Evolutionary conservation across 176 grass and related monocot genomes (phyloP), one percentile per base, ranked within the genome.

Genomic region (Hyparrhenia diplandra): DNA sequence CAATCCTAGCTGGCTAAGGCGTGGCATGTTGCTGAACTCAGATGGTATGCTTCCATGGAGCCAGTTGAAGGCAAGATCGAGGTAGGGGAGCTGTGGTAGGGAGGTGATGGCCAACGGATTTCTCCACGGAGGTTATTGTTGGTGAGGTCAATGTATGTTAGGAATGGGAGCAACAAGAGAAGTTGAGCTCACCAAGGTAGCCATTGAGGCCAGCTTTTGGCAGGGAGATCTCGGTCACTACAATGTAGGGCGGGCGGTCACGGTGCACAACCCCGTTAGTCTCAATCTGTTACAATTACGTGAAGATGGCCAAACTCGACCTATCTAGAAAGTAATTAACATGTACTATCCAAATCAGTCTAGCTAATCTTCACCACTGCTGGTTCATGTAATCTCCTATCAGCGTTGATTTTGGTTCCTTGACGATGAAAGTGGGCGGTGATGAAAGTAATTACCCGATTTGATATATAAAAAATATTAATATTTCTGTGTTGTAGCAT

Each of bases 101-200:
- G 37, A 31, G 40, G 41, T 32, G 1, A 85, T 31, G 1, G n/a
- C 10, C 0, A 16, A 1, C 0, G 86, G n/a, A 88, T 92, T 1
- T 16, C 30, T 7, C 90, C 90, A 47, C 5, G 32, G 17, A 91
- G 65, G 4, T 24, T 18, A 9, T 89, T 85, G 27, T 1, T 0
- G 28, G n/a, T 6, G 13, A 89, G 71, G 36, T 41, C 24, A 0
- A 89, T 2, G 13, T 1, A 0, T 3, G 20, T 71, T 27, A 89
- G 31, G 30, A 72, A 77, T 0, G 82, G 75, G 61, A 79, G 61
- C 0, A 28, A 41, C 1, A n/a, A n/a, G 41, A 79, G 61, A 79
- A 47, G 41, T 79, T n/a, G 42, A 79, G 76, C 61, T 24, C 41
- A 49, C 42, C 59, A 5, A 79, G 41, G 16, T 20, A 13, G 17